phyloP scores from a whole-genome alignment of 768 basidiomycete genomes.

The Lanmaoa rubissima region DNA sequence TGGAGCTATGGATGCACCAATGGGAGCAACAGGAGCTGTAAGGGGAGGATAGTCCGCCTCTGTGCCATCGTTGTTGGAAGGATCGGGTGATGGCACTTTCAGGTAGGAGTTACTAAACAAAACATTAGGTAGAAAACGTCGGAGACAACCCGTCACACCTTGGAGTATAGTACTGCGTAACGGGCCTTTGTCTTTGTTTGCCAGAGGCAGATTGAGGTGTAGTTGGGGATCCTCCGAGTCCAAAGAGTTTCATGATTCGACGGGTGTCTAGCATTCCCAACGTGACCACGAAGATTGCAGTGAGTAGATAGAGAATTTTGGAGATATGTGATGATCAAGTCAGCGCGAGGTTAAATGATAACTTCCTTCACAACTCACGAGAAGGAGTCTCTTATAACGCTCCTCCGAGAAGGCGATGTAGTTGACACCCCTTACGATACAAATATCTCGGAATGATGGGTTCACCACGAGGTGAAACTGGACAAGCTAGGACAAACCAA shows the following conservation, averaged over 20 bases:
- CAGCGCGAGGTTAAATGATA: slow-evolving; percentile 14
- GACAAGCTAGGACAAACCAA: slow-evolving; percentile 2
- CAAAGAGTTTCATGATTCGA: slow-evolving; percentile 33
- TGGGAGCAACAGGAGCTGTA: slow-evolving; percentile 30
- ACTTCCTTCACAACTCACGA: slow-evolving; percentile 13
- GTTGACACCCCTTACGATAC: slow-evolving; percentile 7
- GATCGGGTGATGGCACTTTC: slow-evolving; percentile 12
- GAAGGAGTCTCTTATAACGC: slow-evolving; percentile 25
- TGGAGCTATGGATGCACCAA: slow-evolving; percentile 30
- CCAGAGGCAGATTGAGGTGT: slow-evolving; percentile 22
- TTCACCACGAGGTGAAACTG: slow-evolving; percentile 21
- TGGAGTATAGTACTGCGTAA: slow-evolving; percentile 25
- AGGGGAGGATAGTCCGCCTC: slow-evolving; percentile 32
- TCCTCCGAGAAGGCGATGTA: slow-evolving; percentile 29
- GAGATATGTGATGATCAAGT: slow-evolving; percentile 11
- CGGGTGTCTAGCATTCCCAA: slow-evolving; percentile 34
- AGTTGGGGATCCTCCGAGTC: slow-evolving; percentile 29
- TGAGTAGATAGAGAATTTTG: slow-evolving; percentile 31
- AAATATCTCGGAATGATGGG: slow-evolving; percentile 14
- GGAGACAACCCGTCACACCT: slow-evolving; percentile 11
- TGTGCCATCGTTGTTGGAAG: slow-evolving; percentile 4
- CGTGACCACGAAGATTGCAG: slow-evolving; percentile 17
- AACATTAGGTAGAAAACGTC: background rate
- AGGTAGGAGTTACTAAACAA: slow-evolving; percentile 11
- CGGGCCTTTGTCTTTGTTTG: slow-evolving; percentile 20